These are phyloP conservation scores for Starmerella scarabaei DNA, from an alignment of 805 yeast species.

Conservation along the genomic window DNA sequence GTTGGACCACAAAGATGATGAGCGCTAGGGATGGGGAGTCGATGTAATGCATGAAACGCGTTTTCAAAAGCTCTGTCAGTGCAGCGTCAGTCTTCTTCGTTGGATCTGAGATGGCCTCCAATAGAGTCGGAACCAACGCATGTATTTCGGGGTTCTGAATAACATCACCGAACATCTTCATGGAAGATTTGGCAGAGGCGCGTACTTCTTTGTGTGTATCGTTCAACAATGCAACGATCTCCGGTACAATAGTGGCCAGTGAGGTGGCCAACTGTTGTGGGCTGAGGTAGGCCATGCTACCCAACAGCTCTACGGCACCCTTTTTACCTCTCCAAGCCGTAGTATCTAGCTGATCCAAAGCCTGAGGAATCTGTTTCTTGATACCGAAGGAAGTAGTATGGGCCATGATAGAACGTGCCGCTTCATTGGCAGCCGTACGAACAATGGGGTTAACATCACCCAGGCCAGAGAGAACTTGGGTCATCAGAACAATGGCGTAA, in stretches of 20 bases:
- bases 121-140: conserved; percentile 68
- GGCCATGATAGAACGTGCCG: conserved; percentile 80
- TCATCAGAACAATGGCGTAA: conserved; percentile 77
- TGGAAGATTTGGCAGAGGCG: conserved; percentile 79
- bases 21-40: conserved; percentile 96
- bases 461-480: conserved; percentile 61
- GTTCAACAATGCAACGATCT: conserved; percentile 84
- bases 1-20: conserved; percentile 83
- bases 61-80: conserved; percentile 67
- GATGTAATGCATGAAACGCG: conserved; percentile 92
- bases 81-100: conserved; percentile 81
- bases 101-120: conserved; percentile 93
- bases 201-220: conserved; percentile 96
- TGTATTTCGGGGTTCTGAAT: conserved; percentile 96
- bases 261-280: conserved; percentile 88
- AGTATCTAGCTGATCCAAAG: conserved; percentile 72
- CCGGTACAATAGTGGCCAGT: conserved; percentile 82
- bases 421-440: conserved; percentile 74
- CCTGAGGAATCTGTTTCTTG: conserved; percentile 78
- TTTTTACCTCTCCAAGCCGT: conserved; percentile 92
- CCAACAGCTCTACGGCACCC: conserved; percentile 90
- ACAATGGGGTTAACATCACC: conserved; percentile 83
- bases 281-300: conserved; percentile 95
- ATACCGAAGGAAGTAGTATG: conserved; percentile 88
- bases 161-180: conserved; percentile 90